These are phyloP conservation scores for Microbotryum saponariae DNA, from an alignment of 1,284 basidiomycete species.

Conservation along the genomic window DNA sequence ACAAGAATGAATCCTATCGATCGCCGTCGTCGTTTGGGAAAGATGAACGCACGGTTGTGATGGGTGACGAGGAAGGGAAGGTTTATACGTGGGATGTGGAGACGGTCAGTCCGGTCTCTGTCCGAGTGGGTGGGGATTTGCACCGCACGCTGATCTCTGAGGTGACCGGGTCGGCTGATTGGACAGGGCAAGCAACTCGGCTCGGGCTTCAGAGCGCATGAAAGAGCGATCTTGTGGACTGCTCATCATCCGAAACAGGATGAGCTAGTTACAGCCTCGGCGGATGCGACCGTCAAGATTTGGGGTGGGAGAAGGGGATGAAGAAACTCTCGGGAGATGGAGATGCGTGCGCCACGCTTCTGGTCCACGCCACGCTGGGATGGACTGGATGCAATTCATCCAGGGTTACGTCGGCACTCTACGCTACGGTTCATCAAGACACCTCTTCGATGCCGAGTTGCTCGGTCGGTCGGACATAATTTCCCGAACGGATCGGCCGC, in stretches of 20 bases:
- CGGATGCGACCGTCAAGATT: slow-evolving; percentile 67
- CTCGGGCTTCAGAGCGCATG: slow-evolving; percentile 66
- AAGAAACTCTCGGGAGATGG: no score
- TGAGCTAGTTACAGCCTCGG: slow-evolving; percentile 12
- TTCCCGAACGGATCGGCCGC: no score
- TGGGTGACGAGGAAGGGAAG: slow-evolving; percentile 79
- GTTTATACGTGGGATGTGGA: slow-evolving; percentile 85
- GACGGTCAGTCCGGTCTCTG: slow-evolving; percentile 53
- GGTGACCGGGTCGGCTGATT: slow-evolving; percentile 11
- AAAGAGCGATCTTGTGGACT: slow-evolving; percentile 80
- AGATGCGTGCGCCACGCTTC: no score
- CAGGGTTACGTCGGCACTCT: no score
- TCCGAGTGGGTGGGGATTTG: no score
- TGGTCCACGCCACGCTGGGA: no score
- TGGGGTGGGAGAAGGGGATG: slow-evolving; percentile 46
- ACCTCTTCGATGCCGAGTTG: no score
- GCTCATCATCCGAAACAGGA: slow-evolving; percentile 62
- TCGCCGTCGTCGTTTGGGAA: slow-evolving; percentile 73
- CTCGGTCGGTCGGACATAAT: no score
- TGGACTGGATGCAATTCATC: no score
- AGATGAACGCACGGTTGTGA: slow-evolving; percentile 70
- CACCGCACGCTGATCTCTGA: background rate
- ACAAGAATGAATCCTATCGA: slow-evolving; percentile 64
- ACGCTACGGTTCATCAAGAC: no score
- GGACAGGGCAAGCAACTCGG: slow-evolving; percentile 58